A percentile compares a stretch with the other conserved stretches of the same genome.
These are phyloP conservation scores for Hypomontagnella monticulosa DNA, from an alignment of 495 filamentous ascomycete species.

Conservation along the genomic window DNA sequence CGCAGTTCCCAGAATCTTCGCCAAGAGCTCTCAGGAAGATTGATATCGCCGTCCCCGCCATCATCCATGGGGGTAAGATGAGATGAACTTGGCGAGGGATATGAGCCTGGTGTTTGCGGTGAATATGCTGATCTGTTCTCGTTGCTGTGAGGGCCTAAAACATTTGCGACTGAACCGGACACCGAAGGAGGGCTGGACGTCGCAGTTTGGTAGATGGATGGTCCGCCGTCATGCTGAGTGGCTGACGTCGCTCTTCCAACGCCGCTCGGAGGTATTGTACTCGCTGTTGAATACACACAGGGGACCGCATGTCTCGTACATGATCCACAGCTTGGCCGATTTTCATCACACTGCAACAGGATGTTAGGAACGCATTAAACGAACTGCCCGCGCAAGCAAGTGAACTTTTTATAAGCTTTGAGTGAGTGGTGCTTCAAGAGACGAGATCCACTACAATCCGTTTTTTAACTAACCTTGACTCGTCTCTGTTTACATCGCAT, in stretches of 20 bases:
- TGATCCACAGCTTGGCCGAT: constrained; percentile 48
- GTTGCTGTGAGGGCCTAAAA: constrained; percentile 3
- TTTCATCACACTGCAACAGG: constrained; percentile 50
- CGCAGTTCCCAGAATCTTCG: constrained; percentile 50
- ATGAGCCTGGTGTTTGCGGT: constrained; percentile 26
- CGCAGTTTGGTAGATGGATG: constrained; percentile 1
- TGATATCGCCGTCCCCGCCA: constrained; percentile 29
- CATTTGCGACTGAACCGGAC: background rate
- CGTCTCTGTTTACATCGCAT: constrained; percentile 49
- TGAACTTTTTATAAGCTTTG: background rate
- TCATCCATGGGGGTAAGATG: constrained; percentile 28
- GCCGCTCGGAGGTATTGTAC: constrained; percentile 1
- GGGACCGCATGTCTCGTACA: constrained; percentile 52
- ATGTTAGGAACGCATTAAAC: constrained; percentile 31
- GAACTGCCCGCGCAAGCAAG: constrained; percentile 3
- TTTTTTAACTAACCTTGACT: constrained; percentile 46
- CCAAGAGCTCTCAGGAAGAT: constrained; percentile 46
- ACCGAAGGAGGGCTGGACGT: background rate
- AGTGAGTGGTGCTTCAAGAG: constrained; percentile 1
- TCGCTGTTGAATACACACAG: constrained; percentile 46
- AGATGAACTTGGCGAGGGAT: constrained; percentile 37
- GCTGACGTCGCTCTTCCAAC: constrained; percentile 17
- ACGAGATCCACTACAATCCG: background rate
- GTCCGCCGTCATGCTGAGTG: constrained; percentile 9
- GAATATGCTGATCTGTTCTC: constrained; percentile 24